A percentile compares a stretch with the other conserved stretches of the same genome.
phyloP scores from a whole-genome alignment of 2,329 filamentous ascomycete genomes.

The Colletotrichum musae region DNA sequence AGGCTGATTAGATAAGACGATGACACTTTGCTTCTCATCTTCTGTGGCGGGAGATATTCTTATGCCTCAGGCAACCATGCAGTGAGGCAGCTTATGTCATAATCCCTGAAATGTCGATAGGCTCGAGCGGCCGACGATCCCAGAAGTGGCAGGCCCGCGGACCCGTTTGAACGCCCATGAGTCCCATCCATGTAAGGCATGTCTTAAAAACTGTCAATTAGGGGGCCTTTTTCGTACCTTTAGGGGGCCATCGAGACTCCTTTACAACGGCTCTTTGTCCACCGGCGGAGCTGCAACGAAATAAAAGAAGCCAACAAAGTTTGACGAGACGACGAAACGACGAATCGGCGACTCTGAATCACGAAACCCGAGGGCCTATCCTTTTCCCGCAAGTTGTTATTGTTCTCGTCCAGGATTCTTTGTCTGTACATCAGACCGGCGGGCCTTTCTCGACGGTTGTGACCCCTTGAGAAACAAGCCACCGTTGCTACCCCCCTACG shows the following conservation, averaged over 20 bases:
- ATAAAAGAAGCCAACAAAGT: slow-evolving; percentile 11
- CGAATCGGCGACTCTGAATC: slow-evolving; percentile 12
- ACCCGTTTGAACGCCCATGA: slow-evolving; percentile 30
- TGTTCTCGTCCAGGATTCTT: slow-evolving; percentile 2
- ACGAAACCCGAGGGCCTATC: slow-evolving; percentile 8
- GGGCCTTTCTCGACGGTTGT: slow-evolving; percentile 15
- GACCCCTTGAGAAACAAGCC: slow-evolving; percentile 36
- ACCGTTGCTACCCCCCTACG: slow-evolving; percentile 37
- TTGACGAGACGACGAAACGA: slow-evolving; percentile 27
- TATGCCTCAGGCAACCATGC: slow-evolving; percentile 23
- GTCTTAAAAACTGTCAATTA: slow-evolving; percentile 41
- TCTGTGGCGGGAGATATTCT: neutral
- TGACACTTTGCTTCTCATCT: neutral
- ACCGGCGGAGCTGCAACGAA: slow-evolving; percentile 15
- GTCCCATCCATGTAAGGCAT: slow-evolving; percentile 35
- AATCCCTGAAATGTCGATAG: slow-evolving; percentile 36
- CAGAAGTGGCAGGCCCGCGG: slow-evolving; percentile 32
- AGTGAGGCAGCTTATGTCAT: slow-evolving; percentile 27
- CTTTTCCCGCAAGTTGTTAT: neutral
- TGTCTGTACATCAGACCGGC: slow-evolving; percentile 25
- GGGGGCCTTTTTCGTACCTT: slow-evolving; percentile 33
- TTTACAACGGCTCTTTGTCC: slow-evolving; percentile 38
- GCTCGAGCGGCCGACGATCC: slow-evolving; percentile 34
- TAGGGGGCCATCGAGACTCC: slow-evolving; percentile 34
- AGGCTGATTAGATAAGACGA: slow-evolving; percentile 33